A percentile compares a stretch with the other conserved stretches of the same genome.
Conservation (phyloP, 768 basidiomycete species). For the Boletus patriciae region DNA sequence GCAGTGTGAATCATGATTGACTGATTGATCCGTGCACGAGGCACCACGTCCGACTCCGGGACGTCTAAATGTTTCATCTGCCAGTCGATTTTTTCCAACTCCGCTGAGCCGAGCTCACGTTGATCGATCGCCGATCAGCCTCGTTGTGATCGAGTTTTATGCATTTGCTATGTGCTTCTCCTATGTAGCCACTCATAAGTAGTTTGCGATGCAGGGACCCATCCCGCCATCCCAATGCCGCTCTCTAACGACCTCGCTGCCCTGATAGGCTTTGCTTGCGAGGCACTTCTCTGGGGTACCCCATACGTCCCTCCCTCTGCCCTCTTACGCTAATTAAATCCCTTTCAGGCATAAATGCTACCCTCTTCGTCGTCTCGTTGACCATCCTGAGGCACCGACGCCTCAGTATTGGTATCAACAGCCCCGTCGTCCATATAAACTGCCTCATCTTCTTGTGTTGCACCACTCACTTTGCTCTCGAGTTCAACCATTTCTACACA, state of each 20-base stretch:
- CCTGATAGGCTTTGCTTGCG: slow-evolving; percentile 39
- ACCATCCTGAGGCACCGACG: slow-evolving; percentile 22
- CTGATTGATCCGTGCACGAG: too few species aligned
- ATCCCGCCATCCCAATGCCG: slow-evolving; percentile 14
- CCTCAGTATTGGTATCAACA: slow-evolving; percentile 10
- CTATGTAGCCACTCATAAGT: too few species aligned
- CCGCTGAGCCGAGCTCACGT: too few species aligned
- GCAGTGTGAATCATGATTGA: too few species aligned
- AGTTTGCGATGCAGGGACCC: too few species aligned
- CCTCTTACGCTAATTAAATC: neutral
- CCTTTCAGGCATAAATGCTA: slow-evolving; percentile 16
- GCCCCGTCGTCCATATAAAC: slow-evolving; percentile 31
- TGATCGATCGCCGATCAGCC: too few species aligned
- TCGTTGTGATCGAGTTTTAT: too few species aligned
- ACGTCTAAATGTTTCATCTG: too few species aligned
- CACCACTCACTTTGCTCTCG: slow-evolving; percentile 34
- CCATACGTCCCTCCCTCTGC: neutral
- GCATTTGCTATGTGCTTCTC: too few species aligned
- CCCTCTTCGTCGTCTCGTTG: slow-evolving; percentile 33
- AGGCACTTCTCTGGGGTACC: slow-evolving; percentile 38
- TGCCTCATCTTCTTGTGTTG: slow-evolving; percentile 35
- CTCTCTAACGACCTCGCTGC: slow-evolving; percentile 34
- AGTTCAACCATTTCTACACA: slow-evolving; percentile 37
- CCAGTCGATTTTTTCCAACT: too few species aligned
- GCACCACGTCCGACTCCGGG: too few species aligned